A percentile compares a stretch with the other conserved stretches of the same genome.
Evolutionary conservation across 2,329 filamentous ascomycete species (phyloP).

Genomic region (Chaetomium sp.): DNA sequence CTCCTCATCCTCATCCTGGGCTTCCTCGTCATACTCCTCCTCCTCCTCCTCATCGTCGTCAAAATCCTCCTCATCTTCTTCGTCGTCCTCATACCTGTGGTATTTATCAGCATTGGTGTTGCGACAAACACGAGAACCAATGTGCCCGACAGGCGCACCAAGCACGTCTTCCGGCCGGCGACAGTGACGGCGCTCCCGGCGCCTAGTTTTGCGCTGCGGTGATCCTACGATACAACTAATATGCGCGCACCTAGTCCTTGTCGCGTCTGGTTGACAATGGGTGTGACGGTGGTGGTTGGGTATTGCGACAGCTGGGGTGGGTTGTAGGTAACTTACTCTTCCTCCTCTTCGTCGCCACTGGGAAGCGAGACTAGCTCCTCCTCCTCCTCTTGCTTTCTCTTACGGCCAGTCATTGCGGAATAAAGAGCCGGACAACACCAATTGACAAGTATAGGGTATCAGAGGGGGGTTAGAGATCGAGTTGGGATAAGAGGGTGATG

Average conservation of each 20-base stretch:
- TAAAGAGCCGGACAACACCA: constrained; percentile 18
- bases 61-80: constrained; percentile 26
- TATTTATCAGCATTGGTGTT: constrained; percentile 3
- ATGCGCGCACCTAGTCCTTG: not conserved
- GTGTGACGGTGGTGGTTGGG: constrained; percentile 1
- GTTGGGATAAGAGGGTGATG: constrained; percentile 18
- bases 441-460: constrained; percentile 22
- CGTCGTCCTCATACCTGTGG: constrained; percentile 24
- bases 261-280: constrained; percentile 16
- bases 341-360: constrained; percentile 46
- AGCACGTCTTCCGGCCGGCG: not conserved
- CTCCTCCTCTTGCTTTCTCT: constrained; percentile 49
- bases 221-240: not conserved
- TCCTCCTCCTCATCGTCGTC: constrained; percentile 27
- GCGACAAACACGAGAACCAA: not conserved
- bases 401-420: constrained; percentile 42
- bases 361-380: constrained; percentile 50
- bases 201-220: constrained; percentile 17
- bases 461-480: constrained; percentile 8
- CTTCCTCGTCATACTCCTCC: constrained; percentile 28
- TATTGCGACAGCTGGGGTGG: constrained; percentile 27
- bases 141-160: not conserved
- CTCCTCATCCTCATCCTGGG: constrained; percentile 28
- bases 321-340: constrained; percentile 41
- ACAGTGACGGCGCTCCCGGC: too few species aligned